These are phyloP conservation scores for Corymbia citriodora DNA, from an alignment of 441 rosid genomes.

Conservation along the genomic window DNA sequence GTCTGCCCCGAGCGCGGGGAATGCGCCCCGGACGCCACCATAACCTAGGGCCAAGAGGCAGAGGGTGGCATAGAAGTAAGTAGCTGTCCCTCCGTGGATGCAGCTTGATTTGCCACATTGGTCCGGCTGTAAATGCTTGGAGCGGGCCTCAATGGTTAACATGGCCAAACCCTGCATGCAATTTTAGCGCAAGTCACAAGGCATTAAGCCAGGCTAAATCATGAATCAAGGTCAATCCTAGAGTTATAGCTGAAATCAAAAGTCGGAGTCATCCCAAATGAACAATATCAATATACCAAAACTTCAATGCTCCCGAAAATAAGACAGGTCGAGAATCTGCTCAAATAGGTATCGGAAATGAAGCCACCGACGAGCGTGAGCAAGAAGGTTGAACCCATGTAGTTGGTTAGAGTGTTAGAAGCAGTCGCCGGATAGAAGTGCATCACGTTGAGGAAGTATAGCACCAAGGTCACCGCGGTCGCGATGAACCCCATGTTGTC, in stretches of 20 bases:
- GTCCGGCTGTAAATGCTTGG: slow-evolving; percentile 28
- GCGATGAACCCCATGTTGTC: slow-evolving; percentile 64
- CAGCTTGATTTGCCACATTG: slow-evolving; percentile 23
- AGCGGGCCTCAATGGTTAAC: slow-evolving; percentile 44
- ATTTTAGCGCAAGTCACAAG: neutral
- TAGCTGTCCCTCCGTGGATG: slow-evolving; percentile 24
- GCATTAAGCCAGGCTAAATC: neutral
- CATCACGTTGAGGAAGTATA: slow-evolving; percentile 35
- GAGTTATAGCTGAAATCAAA: neutral
- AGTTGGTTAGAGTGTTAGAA: slow-evolving; percentile 48
- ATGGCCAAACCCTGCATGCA: slow-evolving; percentile 31
- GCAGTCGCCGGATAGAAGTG: slow-evolving; percentile 18
- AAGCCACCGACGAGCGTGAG: slow-evolving; percentile 47
- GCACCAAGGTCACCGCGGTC: slow-evolving; percentile 37
- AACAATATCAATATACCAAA: slow-evolving; percentile 8
- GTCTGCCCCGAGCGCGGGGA: slow-evolving; percentile 49
- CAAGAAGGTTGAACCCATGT: slow-evolving; percentile 46
- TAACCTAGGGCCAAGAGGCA: slow-evolving; percentile 33
- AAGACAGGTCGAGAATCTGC: slow-evolving; percentile 25
- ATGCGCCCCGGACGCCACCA: slow-evolving; percentile 41
- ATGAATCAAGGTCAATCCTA: neutral
- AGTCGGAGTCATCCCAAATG: neutral
- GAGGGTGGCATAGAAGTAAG: slow-evolving; percentile 29
- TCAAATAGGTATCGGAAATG: slow-evolving; percentile 44
- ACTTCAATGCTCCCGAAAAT: slow-evolving; percentile 42